Conservation (phyloP, 31 red algal species). For the Pterothamnion heteromorphum region DNA sequence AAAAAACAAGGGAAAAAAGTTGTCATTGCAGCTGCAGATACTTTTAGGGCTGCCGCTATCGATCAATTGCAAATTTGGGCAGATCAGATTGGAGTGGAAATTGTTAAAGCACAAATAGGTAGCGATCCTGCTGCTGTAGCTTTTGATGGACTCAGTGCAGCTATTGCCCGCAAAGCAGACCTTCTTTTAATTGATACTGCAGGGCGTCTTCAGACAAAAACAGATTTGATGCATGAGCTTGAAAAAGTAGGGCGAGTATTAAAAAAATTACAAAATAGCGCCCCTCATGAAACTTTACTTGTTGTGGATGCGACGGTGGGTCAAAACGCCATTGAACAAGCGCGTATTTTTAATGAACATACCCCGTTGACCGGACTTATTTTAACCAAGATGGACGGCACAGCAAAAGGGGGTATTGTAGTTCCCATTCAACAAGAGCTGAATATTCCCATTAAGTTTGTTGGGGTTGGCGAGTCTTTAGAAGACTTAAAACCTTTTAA, state of each 20-base stretch:
- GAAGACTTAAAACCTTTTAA: conserved; percentile 96
- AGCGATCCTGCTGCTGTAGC: too few species aligned
- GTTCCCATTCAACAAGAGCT: conserved; percentile 85
- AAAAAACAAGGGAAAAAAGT: conserved; percentile 61
- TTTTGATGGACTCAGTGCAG: too few species aligned
- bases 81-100: too few species aligned
- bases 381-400: conserved; percentile 96
- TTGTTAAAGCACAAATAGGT: too few species aligned
- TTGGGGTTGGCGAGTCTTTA: conserved; percentile 87
- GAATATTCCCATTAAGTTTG: conserved; percentile 86
- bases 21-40: conserved; percentile 86
- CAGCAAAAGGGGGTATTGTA: conserved; percentile 90
- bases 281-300: conserved; percentile 78
- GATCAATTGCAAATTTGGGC: conserved; percentile 90
- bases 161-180: conserved; percentile 56
- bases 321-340: conserved; percentile 83
- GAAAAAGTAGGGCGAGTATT: conserved; percentile 85
- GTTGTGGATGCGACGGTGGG: conserved; percentile 93
- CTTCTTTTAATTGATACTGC: conserved; percentile 86
- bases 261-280: conserved; percentile 54
- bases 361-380: conserved; percentile 69
- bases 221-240: conserved; percentile 87
- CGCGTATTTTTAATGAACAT: conserved; percentile 68
- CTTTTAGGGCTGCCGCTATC: conserved; percentile 87
- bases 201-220: conserved; percentile 89